Evolutionary conservation across 2,329 filamentous ascomycete genomes (phyloP).

Genomic region (Aureobasidium pullulans): DNA sequence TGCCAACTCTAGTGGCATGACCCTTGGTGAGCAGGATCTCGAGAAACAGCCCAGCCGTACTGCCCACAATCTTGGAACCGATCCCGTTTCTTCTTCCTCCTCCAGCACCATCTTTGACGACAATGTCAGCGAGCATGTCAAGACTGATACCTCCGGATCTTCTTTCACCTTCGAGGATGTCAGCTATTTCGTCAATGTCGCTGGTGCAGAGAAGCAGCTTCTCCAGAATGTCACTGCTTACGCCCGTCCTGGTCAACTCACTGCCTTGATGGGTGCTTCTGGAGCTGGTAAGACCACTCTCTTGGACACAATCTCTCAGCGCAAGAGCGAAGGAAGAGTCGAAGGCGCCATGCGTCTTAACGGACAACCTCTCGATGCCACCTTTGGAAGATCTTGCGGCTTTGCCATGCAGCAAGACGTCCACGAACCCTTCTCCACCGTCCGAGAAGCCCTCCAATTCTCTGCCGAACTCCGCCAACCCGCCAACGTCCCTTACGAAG

Average conservation of each 20-base stretch:
- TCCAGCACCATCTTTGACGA: conserved; percentile 1
- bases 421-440: conserved; percentile 48
- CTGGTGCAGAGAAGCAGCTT: conserved; percentile 43
- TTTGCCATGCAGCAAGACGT: conserved; percentile 69
- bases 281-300: conserved; percentile 83
- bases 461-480: conserved; percentile 53
- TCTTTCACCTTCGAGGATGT: conserved; percentile 45
- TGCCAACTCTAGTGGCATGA: not conserved
- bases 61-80: not conserved
- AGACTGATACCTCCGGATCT: not conserved
- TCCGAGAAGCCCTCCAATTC: conserved; percentile 49
- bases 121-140: not conserved
- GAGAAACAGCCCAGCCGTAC: conserved; percentile 13
- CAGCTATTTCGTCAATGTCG: conserved; percentile 46
- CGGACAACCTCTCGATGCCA: conserved; percentile 47
- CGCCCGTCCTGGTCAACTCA: conserved; percentile 51
- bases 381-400: conserved; percentile 58
- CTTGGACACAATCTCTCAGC: conserved; percentile 53
- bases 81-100: not conserved
- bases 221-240: conserved; percentile 48
- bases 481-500: conserved; percentile 43
- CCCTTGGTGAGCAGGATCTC: not conserved
- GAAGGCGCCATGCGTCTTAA: conserved; percentile 61
- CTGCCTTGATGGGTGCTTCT: conserved; percentile 65
- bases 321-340: conserved; percentile 55